phyloP scores from a whole-genome alignment of 306 rosid genomes.

The Hippophae tibetana region DNA sequence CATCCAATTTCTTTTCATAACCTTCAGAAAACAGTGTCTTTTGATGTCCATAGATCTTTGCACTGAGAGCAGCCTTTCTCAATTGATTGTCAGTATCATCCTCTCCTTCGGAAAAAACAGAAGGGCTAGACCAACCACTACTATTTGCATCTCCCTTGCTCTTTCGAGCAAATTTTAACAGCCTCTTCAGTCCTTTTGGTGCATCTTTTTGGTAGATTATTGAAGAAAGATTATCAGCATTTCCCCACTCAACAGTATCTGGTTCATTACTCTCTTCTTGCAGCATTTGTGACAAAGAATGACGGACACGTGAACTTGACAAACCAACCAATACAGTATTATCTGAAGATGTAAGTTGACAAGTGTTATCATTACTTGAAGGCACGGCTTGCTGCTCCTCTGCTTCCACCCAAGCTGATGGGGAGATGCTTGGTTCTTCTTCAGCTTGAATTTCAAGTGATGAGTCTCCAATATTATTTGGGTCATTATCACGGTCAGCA shows the following conservation, averaged over 20 bases:
- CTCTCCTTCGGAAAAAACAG: conserved; percentile 96
- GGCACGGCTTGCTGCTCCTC: conserved; percentile 65
- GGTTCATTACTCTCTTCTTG: conserved; percentile 88
- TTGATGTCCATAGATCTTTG: conserved; percentile 56
- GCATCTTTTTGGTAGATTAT: conserved; percentile 79
- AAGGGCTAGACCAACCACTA: conserved; percentile 84
- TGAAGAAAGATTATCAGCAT: conserved; percentile 82
- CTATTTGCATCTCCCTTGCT: conserved; percentile 71
- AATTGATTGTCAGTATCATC: conserved; percentile 72
- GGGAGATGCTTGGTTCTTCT: conserved; percentile 71
- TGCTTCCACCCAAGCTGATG: conserved; percentile 80
- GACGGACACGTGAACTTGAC: conserved; percentile 76
- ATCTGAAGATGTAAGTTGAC: conserved; percentile 38
- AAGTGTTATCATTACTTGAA: conserved; percentile 32
- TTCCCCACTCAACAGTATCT: conserved; percentile 80
- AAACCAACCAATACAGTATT: conserved; percentile 37
- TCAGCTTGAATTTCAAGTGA: conserved; percentile 40
- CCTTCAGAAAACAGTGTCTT: conserved; percentile 45
- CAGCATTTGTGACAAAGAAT: conserved; percentile 95
- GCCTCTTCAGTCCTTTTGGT: conserved; percentile 92
- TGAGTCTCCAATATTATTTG: conserved; percentile 36
- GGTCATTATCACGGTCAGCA: conserved; percentile 26
- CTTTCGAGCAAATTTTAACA: conserved; percentile 87
- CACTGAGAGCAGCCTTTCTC: conserved; percentile 61
- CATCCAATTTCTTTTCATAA: conserved; percentile 49